Evolutionary conservation across 495 filamentous ascomycete species (phyloP).

Genomic region (Xanthoparmelia taractica): DNA sequence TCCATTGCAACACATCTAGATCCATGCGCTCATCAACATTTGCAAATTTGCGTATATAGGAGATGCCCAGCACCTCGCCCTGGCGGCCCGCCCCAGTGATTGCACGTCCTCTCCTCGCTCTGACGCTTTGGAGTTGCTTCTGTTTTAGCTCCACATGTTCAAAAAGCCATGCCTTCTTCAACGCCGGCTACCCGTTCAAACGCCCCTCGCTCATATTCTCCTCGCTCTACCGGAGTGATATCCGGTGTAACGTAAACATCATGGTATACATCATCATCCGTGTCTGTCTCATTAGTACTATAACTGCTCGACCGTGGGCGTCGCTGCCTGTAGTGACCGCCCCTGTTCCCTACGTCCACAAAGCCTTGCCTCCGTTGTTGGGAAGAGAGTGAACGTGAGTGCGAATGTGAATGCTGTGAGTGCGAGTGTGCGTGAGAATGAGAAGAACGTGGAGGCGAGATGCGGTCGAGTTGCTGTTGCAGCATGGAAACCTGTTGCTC

Average conservation of each 20-base stretch:
- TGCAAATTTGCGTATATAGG: background rate
- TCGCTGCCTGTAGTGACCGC: slow-evolving; percentile 13
- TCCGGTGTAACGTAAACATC: slow-evolving; percentile 27
- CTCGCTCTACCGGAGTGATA: slow-evolving; percentile 25
- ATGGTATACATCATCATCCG: slow-evolving; percentile 25
- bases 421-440: slow-evolving; percentile 5
- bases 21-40: background rate
- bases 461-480: slow-evolving; percentile 43
- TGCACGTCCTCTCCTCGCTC: background rate
- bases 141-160: background rate
- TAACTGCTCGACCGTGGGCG: slow-evolving; percentile 23
- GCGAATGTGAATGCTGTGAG: slow-evolving; percentile 16
- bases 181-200: slow-evolving; percentile 21
- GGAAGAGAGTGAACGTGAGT: slow-evolving; percentile 16
- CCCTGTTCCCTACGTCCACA: slow-evolving; percentile 13
- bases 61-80: slow-evolving; percentile 11
- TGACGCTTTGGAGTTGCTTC: background rate
- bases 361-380: slow-evolving; percentile 19
- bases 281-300: slow-evolving; percentile 28
- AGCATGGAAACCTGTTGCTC: slow-evolving; percentile 46
- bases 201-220: slow-evolving; percentile 24
- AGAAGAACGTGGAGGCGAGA: slow-evolving; percentile 24
- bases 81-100: background rate
- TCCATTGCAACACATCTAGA: slow-evolving; percentile 2
- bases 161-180: slow-evolving; percentile 27